phyloP scores from a whole-genome alignment of 2,329 filamentous ascomycete species.

The Penicillium oxalicum region DNA sequence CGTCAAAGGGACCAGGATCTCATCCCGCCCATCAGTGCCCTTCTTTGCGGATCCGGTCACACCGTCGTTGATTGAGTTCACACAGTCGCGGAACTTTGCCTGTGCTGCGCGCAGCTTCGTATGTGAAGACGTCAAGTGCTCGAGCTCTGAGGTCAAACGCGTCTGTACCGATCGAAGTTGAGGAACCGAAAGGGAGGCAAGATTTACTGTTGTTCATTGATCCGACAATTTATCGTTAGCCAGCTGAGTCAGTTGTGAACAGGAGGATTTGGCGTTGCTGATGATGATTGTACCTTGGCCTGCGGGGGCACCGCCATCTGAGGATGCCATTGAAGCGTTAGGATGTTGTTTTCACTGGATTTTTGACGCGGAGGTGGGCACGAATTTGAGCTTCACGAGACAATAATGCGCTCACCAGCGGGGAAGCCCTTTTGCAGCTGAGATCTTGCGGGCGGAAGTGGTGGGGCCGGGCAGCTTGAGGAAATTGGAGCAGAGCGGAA shows the following conservation, averaged over 20 bases:
- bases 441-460: conserved; percentile 7
- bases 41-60: conserved; percentile 38
- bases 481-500: neutral
- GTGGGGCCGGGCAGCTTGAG: conserved; percentile 7
- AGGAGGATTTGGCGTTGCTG: neutral
- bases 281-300: conserved; percentile 22
- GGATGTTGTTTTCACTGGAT: neutral
- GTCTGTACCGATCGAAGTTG: conserved; percentile 91
- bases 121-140: conserved; percentile 87
- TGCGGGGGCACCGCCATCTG: conserved; percentile 22
- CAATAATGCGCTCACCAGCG: neutral
- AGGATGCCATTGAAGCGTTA: conserved; percentile 2
- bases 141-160: conserved; percentile 91
- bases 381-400: neutral
- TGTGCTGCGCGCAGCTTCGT: conserved; percentile 84
- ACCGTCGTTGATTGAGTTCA: conserved; percentile 65
- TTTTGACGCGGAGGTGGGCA: too few relatives aligned
- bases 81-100: conserved; percentile 84
- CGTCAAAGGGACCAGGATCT: conserved; percentile 85
- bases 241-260: neutral
- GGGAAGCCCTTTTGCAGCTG: neutral
- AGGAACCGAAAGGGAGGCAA: conserved; percentile 71
- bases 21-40: conserved; percentile 29
- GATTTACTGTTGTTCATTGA: conserved; percentile 45
- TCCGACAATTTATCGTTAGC: neutral